Base-by-base conservation (phyloP, 1,284 basidiomycete genomes). In the Rhodotorula sp. region DNA sequence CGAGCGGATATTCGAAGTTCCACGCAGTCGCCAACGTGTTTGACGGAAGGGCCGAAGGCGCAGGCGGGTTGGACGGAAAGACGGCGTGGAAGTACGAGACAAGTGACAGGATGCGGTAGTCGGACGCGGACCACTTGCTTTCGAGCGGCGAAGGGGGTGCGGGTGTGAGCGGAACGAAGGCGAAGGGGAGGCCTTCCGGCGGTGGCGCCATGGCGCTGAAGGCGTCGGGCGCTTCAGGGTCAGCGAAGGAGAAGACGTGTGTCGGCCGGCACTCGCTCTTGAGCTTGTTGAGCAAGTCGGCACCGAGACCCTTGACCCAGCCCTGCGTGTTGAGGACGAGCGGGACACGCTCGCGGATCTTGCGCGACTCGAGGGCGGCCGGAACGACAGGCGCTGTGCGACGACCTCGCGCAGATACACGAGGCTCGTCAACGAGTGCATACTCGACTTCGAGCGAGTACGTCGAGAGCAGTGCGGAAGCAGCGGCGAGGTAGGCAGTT, bases 291-390 rank as follows among this genome's bases (percentile, higher is more conserved):
- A 89, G 86, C 5, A 99, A 82, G 76, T 97, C 92, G 25, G 89
- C 89, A 3, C 96, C 96, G 2, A 97, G 87, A 3, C 96, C 96
- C 81, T 96, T 97, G 21, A 88, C 87, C 96, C 96, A 99, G 3
- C 96, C 96, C 87, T 96, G 95, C 0, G 92, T 97, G 81, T 99
- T 99, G 67, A 98, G 87, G 14, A 98, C 86, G 9, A 99, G 86
- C 0, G 96, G 96, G 7, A 74, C 66, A 5, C 72, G 70, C 10
- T 75, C 72, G 53, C 61, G 59, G 13, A 66, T 44, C 61, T 68
- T 65, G n/a, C 16, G 23, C 23, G 34, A 41, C 41, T 12, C 27
- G 8, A 19, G 1, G 41, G 71, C 14, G 62, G 13, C 27, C 21
- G 13, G 23, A 53, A 12, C 16, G 2, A 25, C 27, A 1, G 58